Evolutionary conservation across 495 filamentous ascomycete species (phyloP).

Genomic region (Apodospora peruviana): DNA sequence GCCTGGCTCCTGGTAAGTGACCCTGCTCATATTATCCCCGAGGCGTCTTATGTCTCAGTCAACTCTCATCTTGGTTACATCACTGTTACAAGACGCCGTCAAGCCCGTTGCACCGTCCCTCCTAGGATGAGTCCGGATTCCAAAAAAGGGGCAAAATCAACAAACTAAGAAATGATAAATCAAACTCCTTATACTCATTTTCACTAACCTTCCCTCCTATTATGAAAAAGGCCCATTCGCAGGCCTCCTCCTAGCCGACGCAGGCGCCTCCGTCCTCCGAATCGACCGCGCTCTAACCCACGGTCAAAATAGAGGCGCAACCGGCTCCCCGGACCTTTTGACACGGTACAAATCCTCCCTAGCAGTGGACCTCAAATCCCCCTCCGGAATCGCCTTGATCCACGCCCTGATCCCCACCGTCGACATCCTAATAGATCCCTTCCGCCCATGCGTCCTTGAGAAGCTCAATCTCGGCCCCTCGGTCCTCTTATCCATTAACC

Average conservation of each 20-base stretch:
- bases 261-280: conserved; percentile 80
- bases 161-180: no score
- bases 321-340: conserved; percentile 59
- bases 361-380: conserved; percentile 67
- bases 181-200: neutral
- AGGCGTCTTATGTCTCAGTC: neutral
- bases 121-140: no score
- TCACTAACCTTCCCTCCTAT: conserved; percentile 6
- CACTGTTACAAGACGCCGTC: no score
- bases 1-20: conserved; percentile 72
- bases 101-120: no score
- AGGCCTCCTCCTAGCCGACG: conserved; percentile 82
- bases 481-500: conserved; percentile 58
- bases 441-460: conserved; percentile 84
- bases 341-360: conserved; percentile 76
- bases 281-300: conserved; percentile 59
- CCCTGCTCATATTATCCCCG: neutral
- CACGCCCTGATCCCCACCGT: conserved; percentile 55
- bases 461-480: conserved; percentile 70
- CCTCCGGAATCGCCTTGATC: conserved; percentile 55
- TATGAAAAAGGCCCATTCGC: conserved; percentile 67
- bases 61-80: neutral
- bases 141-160: no score
- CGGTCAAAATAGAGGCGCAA: conserved; percentile 14
- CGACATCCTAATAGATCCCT: conserved; percentile 89